Evolutionary conservation across 2,329 filamentous ascomycete species (phyloP).

Genomic region (Penicillium aurantiogriseum): DNA sequence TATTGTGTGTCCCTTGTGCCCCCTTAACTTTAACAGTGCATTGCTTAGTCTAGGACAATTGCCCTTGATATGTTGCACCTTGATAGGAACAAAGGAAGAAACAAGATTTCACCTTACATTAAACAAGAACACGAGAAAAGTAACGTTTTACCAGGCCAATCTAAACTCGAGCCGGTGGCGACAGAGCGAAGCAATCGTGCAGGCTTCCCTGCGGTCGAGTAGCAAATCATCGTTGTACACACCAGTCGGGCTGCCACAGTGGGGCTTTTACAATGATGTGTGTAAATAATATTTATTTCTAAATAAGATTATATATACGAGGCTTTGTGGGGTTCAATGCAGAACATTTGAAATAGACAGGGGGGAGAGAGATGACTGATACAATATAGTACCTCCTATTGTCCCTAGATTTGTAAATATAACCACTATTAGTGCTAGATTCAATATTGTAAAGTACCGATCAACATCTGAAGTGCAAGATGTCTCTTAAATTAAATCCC

Average conservation of each 20-base stretch:
- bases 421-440: neutral
- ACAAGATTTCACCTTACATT: neutral
- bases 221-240: slow-evolving; percentile 30
- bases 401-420: neutral
- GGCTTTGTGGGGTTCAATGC: neutral
- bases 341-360: slow-evolving; percentile 1
- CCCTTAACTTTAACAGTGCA: neutral
- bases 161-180: slow-evolving; percentile 16
- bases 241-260: slow-evolving; percentile 21
- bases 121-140: neutral
- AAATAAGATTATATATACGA: neutral
- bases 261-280: slow-evolving; percentile 22
- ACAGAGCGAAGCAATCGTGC: slow-evolving; percentile 17
- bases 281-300: slow-evolving; percentile 9
- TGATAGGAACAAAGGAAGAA: neutral
- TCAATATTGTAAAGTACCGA: neutral
- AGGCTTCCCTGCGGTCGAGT: slow-evolving; percentile 16
- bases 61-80: neutral
- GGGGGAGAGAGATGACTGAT: neutral
- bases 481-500: neutral
- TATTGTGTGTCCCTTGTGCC: neutral
- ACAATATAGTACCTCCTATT: neutral
- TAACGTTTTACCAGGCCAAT: slow-evolving; percentile 12
- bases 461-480: neutral
- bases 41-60: neutral